Percentiles rank a stretch among this genome's conserved stretches.
phyloP scores from a whole-genome alignment of 768 basidiomycete species.

The Mycena rosella region DNA sequence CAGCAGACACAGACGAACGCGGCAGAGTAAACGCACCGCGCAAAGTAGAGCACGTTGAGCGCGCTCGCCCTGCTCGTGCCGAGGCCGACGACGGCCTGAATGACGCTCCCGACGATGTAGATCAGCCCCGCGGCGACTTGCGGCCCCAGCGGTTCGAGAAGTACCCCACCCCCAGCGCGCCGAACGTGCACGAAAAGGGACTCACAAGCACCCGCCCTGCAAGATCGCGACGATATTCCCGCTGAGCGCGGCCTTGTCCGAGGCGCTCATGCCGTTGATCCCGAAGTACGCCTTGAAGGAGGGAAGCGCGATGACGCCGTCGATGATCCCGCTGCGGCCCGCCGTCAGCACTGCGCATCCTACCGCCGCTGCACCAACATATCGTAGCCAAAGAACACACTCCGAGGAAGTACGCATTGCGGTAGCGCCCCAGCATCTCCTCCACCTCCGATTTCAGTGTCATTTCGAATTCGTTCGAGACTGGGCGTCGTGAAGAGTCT shows the following conservation, averaged over 20 bases:
- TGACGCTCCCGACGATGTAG: conserved; percentile 61
- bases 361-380: conserved; percentile 33
- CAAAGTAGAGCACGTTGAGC: conserved; percentile 27
- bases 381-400: conserved; percentile 67
- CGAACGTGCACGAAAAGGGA: conserved; percentile 58
- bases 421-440: conserved; percentile 46
- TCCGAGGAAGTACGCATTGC: conserved; percentile 59
- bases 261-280: conserved; percentile 52
- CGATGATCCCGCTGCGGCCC: conserved; percentile 53
- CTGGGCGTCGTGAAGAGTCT: too few relatives aligned
- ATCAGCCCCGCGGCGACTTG: conserved; percentile 61
- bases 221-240: conserved; percentile 67
- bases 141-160: conserved; percentile 60
- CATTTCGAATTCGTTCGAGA: conserved; percentile 36
- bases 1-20: not conserved
- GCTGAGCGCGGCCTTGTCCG: conserved; percentile 55
- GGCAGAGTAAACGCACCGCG: conserved; percentile 21
- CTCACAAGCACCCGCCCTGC: conserved; percentile 65
- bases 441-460: conserved; percentile 41
- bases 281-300: conserved; percentile 67
- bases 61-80: conserved; percentile 39
- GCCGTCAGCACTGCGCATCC: not conserved
- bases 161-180: conserved; percentile 56
- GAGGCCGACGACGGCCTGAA: conserved; percentile 61
- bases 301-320: conserved; percentile 59